Evolutionary conservation across 148 eudicot species (phyloP).

Genomic region (Persicaria tinctoria): DNA sequence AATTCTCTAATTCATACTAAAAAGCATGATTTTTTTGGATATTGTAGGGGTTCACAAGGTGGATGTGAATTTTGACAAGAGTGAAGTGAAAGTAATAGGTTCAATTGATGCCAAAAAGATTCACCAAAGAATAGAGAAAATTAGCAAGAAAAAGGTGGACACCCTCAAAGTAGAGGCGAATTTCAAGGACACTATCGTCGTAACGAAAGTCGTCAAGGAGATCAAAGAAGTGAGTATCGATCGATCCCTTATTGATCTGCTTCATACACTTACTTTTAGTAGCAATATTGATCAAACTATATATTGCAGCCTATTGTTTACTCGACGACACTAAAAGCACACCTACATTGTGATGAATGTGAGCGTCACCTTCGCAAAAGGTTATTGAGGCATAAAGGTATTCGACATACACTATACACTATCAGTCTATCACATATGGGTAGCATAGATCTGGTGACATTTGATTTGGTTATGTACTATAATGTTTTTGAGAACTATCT

Average conservation of each 20-base stretch:
- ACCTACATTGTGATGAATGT: conserved; percentile 64
- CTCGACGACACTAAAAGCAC: conserved; percentile 36
- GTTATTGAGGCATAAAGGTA: conserved; percentile 60
- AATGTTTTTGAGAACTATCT: no score
- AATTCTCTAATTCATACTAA: no score
- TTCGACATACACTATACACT: no score
- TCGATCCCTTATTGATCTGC: neutral
- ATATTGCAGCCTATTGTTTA: conserved; percentile 23
- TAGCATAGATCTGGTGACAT: no score
- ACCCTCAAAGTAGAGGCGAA: conserved; percentile 32
- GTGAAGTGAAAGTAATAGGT: conserved; percentile 54
- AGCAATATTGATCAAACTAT: neutral
- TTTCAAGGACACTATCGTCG: conserved; percentile 33
- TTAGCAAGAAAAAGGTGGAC: conserved; percentile 56
- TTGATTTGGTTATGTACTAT: no score
- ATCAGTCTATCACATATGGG: no score
- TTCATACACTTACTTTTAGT: neutral
- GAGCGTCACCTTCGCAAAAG: conserved; percentile 40
- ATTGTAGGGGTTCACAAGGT: conserved; percentile 50
- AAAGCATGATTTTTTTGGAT: no score
- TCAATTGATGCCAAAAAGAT: conserved; percentile 57
- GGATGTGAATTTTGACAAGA: conserved; percentile 42
- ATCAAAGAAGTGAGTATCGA: conserved; percentile 27
- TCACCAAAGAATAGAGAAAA: conserved; percentile 40
- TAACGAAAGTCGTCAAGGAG: conserved; percentile 35